Evolutionary conservation across 139 green algal genomes (phyloP), one percentile per base, ranked within the genome.

Genomic region (Auxenochlorella protothecoides): DNA sequence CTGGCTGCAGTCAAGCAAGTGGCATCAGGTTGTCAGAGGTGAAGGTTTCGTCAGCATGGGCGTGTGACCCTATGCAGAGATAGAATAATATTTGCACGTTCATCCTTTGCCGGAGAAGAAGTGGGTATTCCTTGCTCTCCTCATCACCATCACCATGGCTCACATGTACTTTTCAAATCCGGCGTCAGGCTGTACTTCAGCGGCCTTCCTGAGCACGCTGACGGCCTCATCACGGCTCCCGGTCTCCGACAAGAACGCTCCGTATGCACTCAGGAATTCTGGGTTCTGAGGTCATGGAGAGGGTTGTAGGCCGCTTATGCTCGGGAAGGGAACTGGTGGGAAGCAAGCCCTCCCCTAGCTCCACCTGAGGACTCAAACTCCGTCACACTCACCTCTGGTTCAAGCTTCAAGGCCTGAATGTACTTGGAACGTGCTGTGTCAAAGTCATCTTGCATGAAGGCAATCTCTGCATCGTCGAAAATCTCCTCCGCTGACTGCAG

Each of bases 121-220:
- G 54, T 0, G 5, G 3, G 5, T n/a, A 55, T 55, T 55, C 54
- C 27, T 2, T 6, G 44, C 68, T 53, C 54, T 5, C 5, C 66
- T 53, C 7, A 10, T 12, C n/a, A 53, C 66, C 53, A 4, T 9
- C 13, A 0, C 59, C 59, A 56, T 71, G 4, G 12, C 77, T 75
- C 66, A 95, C 83, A 96, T 88, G 78, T 89, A 96, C 74, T 96
- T 96, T 60, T 94, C 87, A 71, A 86, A 88, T 10, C 90, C 90
- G 2, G 67, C 63, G 4, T 92, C 81, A 2, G 89, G 89, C 52
- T 77, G 75, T 9, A 91, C 27, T 16, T 73, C 59, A 12, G 88
- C 85, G 2, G 83, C 80, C 6, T 73, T 72, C 55, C 75, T 78
- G 16, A 95, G 83, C 54, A 86, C 81, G 56, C 70, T 53, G 6